Conservation (phyloP, 139 green algal species). For the Picochlorum sp. region DNA sequence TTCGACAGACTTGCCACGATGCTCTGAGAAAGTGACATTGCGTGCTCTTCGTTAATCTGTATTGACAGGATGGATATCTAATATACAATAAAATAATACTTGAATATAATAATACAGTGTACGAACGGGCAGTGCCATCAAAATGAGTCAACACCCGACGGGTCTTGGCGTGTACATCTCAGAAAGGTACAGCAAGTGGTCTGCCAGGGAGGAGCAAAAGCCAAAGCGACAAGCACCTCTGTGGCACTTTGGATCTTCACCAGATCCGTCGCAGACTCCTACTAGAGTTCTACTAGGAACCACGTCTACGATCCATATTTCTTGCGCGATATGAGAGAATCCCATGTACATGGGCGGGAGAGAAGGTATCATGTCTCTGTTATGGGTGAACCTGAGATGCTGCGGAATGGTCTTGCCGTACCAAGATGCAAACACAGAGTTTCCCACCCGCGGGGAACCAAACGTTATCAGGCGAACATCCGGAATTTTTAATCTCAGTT, state of each 20-base stretch:
- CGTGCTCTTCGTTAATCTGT: too few relatives aligned
- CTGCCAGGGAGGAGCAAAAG: slow-evolving; percentile 67
- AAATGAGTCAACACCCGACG: slow-evolving; percentile 26
- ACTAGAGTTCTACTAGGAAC: slow-evolving; percentile 21
- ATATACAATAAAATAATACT: not conserved
- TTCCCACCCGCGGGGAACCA: slow-evolving; percentile 76
- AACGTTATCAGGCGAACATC: slow-evolving; percentile 63
- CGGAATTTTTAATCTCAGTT: slow-evolving; percentile 10
- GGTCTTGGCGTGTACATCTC: slow-evolving; percentile 50
- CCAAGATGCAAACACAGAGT: slow-evolving; percentile 57
- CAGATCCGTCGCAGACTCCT: slow-evolving; percentile 60
- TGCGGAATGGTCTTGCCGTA: slow-evolving; percentile 30
- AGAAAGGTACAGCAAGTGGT: slow-evolving; percentile 70
- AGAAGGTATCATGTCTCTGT: slow-evolving; percentile 79
- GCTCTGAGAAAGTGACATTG: too few relatives aligned
- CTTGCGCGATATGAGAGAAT: slow-evolving; percentile 56
- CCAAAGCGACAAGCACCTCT: slow-evolving; percentile 72
- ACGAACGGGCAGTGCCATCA: not conserved
- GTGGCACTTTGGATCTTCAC: slow-evolving; percentile 78
- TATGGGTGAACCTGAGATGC: slow-evolving; percentile 78
- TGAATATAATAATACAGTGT: not conserved
- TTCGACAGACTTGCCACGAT: too few relatives aligned
- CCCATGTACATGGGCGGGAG: slow-evolving; percentile 60
- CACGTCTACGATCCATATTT: slow-evolving; percentile 69
- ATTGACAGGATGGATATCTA: too few relatives aligned